Conservation (phyloP, 208 protist species). For the Crithidia brevicula region DNA sequence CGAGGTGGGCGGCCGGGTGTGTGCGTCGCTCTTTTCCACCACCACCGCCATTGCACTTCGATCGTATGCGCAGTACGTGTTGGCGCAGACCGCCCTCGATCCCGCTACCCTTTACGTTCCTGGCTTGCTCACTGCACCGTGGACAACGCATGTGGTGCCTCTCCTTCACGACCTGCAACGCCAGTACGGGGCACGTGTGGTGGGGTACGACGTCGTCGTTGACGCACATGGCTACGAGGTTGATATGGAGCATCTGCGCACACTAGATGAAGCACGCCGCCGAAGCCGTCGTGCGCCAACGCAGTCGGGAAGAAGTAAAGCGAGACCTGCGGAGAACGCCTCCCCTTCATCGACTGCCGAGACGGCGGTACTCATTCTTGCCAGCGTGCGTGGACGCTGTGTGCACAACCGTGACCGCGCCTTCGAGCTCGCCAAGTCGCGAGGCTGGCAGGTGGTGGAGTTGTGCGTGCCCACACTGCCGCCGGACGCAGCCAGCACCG, state of each 20-base stretch:
- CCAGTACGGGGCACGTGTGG: conserved; percentile 9
- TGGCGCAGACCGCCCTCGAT: background rate
- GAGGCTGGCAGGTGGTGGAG: conserved; percentile 30
- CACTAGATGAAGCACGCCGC: background rate
- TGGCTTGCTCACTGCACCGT: conserved; percentile 31
- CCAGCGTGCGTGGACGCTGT: conserved; percentile 15
- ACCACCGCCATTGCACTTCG: conserved; percentile 16
- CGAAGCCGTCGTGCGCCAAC: background rate
- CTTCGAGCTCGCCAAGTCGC: conserved; percentile 19
- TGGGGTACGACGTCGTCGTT: conserved; percentile 28
- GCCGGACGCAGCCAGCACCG: background rate
- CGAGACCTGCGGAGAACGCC: background rate
- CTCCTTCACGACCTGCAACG: conserved; percentile 6
- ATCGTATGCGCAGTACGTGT: conserved; percentile 18
- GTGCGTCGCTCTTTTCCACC: conserved; percentile 21
- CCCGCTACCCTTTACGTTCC: conserved; percentile 24
- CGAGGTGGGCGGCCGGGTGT: background rate
- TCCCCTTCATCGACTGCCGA: background rate
- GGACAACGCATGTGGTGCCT: conserved; percentile 23
- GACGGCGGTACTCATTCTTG: conserved; percentile 14
- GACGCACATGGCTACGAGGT: conserved; percentile 26
- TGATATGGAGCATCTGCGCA: conserved; percentile 18
- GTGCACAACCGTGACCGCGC: conserved; percentile 17
- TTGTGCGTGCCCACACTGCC: conserved; percentile 32
- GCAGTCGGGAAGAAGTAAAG: background rate